phyloP scores from a whole-genome alignment of 768 basidiomycete species.

The Lactifluus rugatus region DNA sequence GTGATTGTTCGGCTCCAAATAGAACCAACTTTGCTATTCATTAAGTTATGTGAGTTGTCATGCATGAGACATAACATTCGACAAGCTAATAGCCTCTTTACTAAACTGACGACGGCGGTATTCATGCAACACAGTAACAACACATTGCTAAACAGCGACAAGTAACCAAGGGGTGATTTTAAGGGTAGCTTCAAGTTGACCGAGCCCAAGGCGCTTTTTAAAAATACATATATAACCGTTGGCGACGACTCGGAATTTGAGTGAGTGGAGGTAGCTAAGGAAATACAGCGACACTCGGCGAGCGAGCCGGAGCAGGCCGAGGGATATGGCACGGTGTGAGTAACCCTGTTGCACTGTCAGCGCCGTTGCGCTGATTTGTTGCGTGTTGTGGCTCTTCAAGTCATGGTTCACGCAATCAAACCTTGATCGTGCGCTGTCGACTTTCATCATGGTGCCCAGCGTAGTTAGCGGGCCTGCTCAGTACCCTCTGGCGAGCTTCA shows the following conservation, averaged over 20 bases:
- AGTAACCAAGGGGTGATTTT: background rate
- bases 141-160: background rate
- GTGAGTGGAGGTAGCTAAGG: background rate
- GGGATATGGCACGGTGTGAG: background rate
- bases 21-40: background rate
- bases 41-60: background rate
- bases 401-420: background rate
- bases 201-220: background rate
- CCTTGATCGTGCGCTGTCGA: background rate
- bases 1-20: background rate
- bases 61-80: background rate
- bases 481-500: background rate
- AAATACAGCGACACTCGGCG: background rate
- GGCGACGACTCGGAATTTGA: background rate
- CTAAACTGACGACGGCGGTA: background rate
- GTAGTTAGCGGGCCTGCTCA: background rate
- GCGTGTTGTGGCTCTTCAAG: background rate
- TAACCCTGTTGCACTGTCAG: background rate
- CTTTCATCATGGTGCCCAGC: background rate
- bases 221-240: conserved; percentile 1
- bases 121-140: background rate
- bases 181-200: background rate
- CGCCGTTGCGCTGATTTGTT: background rate
- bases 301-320: background rate
- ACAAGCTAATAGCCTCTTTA: background rate